Percentiles rank a stretch among this genome's conserved stretches.
These are phyloP conservation scores for Diutina ranongensis DNA, from an alignment of 1,139 yeast species.

Conservation along the genomic window DNA sequence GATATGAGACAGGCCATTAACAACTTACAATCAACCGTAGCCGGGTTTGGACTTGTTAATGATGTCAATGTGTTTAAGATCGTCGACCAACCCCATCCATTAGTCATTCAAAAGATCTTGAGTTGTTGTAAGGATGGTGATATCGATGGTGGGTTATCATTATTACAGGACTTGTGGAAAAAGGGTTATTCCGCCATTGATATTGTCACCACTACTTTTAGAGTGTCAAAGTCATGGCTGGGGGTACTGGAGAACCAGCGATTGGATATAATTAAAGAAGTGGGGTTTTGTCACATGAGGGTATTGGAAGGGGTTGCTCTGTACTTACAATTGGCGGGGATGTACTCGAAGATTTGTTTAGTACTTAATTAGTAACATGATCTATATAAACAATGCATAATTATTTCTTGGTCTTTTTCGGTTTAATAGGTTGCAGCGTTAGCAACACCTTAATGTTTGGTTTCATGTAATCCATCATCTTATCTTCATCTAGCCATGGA, in stretches of 20 bases:
- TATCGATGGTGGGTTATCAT: conserved; percentile 59
- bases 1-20: conserved; percentile 98
- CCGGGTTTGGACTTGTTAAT: conserved; percentile 85
- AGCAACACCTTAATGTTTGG: conserved; percentile 10
- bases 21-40: conserved; percentile 84
- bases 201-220: conserved; percentile 80
- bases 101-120: conserved; percentile 69
- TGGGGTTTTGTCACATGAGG: conserved; percentile 87
- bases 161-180: conserved; percentile 63
- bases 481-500: conserved; percentile 28
- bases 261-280: conserved; percentile 68
- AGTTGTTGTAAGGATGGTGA: conserved; percentile 36
- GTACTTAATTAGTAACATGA: not conserved
- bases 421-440: conserved; percentile 9
- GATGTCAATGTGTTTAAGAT: conserved; percentile 89
- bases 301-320: conserved; percentile 89
- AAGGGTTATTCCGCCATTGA: conserved; percentile 94
- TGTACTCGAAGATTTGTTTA: conserved; percentile 50
- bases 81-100: conserved; percentile 95
- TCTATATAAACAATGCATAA: not conserved
- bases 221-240: conserved; percentile 69
- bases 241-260: conserved; percentile 57
- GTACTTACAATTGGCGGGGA: conserved; percentile 74
- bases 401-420: not conserved
- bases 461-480: conserved; percentile 8